These are phyloP conservation scores for Hura crepitans DNA, from an alignment of 441 rosid species.

Conservation along the genomic window DNA sequence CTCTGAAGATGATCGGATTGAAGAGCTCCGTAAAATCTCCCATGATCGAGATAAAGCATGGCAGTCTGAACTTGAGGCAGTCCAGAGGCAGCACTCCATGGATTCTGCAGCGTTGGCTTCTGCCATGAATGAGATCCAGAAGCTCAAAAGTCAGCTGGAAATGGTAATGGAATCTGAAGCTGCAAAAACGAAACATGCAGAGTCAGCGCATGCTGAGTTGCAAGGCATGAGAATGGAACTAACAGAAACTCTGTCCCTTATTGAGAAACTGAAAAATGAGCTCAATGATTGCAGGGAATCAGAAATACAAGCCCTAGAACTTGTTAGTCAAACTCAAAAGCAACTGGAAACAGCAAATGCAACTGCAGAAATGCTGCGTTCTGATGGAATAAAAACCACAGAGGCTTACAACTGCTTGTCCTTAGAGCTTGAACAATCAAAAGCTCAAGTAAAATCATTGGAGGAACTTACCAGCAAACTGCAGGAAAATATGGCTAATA, in stretches of 20 bases:
- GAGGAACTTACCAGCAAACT: slow-evolving; percentile 63
- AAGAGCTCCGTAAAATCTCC: slow-evolving; percentile 74
- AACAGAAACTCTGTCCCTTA: slow-evolving; percentile 56
- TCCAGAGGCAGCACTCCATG: slow-evolving; percentile 74
- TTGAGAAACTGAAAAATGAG: slow-evolving; percentile 61
- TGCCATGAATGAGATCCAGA: slow-evolving; percentile 80
- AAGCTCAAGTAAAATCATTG: slow-evolving; percentile 49
- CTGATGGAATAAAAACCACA: slow-evolving; percentile 51
- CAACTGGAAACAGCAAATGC: slow-evolving; percentile 63
- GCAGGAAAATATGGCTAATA: slow-evolving; percentile 33
- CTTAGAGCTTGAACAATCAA: slow-evolving; percentile 64
- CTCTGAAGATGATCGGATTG: slow-evolving; percentile 71
- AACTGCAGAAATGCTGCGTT: slow-evolving; percentile 53
- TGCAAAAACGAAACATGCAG: slow-evolving; percentile 48
- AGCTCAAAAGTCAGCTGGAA: slow-evolving; percentile 74
- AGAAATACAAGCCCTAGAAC: slow-evolving; percentile 67
- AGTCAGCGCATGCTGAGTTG: slow-evolving; percentile 50
- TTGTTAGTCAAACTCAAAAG: slow-evolving; percentile 46
- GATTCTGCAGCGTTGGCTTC: slow-evolving; percentile 75
- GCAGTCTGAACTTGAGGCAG: slow-evolving; percentile 94
- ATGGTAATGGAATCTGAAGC: slow-evolving; percentile 58
- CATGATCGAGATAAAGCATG: slow-evolving; percentile 87
- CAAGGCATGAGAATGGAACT: slow-evolving; percentile 63
- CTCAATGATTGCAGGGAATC: slow-evolving; percentile 66
- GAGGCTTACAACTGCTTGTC: slow-evolving; percentile 54